Base-by-base conservation (phyloP, 495 filamentous ascomycete species). In the Xylaria bambusicola region DNA sequence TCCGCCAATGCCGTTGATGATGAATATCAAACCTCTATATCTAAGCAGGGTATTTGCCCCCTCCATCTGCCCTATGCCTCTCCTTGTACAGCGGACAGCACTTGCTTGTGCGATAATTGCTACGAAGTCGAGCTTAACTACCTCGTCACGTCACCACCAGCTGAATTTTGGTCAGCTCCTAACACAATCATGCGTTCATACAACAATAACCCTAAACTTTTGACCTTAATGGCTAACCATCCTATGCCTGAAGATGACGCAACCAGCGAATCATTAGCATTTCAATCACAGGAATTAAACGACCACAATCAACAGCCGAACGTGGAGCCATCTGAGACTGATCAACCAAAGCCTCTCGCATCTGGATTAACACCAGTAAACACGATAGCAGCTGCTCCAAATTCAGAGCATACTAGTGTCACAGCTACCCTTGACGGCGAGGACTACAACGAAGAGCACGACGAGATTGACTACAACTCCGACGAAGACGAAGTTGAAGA, bases 391-490 rank as follows among this genome's bases (percentile, higher is more conserved):
- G 65, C 65, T 24, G 56, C 12, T 10, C 52, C 51, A 45, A 58
- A 62, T 15, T 69, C 66, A 18, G 64, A 67, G 20, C 65, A 69
- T 26, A 76, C 74, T 12, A 78, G 76, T 54, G 70, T 70, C 6
- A 74, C 73, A 6, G 73, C 69, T 0, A 80, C 77, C 6, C 61
- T 80, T 4, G 69, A 70, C 40, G 77, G 76, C 38, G 69, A 71
- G 12, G 67, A 69, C 17, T 42, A 69, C 7, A 75, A 82, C 35
- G 67, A 70, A 9, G 62, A 65, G 18, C 46, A 68, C 10, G 77
- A 82, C 55, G 78, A 80, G 46, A 80, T 80, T 31, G 76, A 75
- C 33, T 79, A 80, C 12, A 20, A 58, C 44, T 75, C 77, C 15
- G 77, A 79, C 26, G 62, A 75, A 3, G 70, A 73, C 9, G 54